These are phyloP conservation scores for Malassezia globosa DNA, from an alignment of 1,284 basidiomycete genomes.

Conservation along the genomic window DNA sequence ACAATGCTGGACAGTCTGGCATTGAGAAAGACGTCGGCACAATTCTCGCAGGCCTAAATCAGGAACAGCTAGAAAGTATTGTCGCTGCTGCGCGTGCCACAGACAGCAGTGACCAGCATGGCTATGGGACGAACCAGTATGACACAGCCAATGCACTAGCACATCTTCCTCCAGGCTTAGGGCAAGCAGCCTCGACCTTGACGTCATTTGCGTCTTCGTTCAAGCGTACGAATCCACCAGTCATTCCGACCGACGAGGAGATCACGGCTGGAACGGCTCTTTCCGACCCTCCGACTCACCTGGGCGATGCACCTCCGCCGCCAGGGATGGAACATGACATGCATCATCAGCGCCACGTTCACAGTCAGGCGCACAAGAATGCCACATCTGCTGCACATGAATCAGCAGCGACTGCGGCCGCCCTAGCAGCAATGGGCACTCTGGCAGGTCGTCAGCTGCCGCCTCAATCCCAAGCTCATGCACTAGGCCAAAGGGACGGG, in stretches of 20 bases:
- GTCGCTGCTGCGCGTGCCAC: slow-evolving; percentile 32
- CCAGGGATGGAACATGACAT: slow-evolving; percentile 20
- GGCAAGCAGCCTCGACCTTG: slow-evolving; percentile 34
- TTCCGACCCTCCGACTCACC: slow-evolving; percentile 2
- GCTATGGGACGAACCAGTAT: slow-evolving; percentile 7
- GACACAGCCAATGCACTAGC: slow-evolving; percentile 16
- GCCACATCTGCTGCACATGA: slow-evolving; percentile 21
- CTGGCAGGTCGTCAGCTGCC: slow-evolving; percentile 23
- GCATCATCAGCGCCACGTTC: slow-evolving; percentile 11
- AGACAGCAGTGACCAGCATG: slow-evolving; percentile 11
- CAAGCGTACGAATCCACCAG: slow-evolving; percentile 24
- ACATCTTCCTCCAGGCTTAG: slow-evolving; percentile 21
- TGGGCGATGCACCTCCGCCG: slow-evolving; percentile 22
- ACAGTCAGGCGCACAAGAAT: slow-evolving; percentile 8
- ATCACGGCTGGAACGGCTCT: slow-evolving; percentile 1
- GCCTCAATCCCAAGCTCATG: slow-evolving; percentile 6
- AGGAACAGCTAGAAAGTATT: slow-evolving; percentile 38
- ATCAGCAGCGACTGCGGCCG: slow-evolving; percentile 28
- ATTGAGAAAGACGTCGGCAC: slow-evolving; percentile 36
- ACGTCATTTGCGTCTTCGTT: slow-evolving; percentile 33
- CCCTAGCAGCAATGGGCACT: slow-evolving; percentile 32
- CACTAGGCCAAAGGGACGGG: slow-evolving; percentile 10
- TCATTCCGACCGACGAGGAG: slow-evolving; percentile 12
- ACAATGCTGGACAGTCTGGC: slow-evolving; percentile 8
- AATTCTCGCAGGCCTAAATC: slow-evolving; percentile 33